phyloP scores from a whole-genome alignment of 139 green algal species.

The Micromonas commoda region DNA sequence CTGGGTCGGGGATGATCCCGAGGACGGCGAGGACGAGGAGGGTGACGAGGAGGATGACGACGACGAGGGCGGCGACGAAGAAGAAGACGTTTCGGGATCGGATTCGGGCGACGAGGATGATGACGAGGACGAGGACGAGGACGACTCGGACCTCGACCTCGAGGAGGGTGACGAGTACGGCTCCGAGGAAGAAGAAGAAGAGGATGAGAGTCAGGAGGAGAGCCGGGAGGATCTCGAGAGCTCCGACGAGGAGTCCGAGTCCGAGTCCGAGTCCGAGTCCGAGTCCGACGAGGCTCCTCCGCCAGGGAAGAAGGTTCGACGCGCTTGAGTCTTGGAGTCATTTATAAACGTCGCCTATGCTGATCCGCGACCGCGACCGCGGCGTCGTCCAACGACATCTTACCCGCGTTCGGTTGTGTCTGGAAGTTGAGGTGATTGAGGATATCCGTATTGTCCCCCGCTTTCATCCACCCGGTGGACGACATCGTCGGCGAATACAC shows the following conservation, averaged over 20 bases:
- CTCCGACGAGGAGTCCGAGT: neutral
- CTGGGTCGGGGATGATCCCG: neutral
- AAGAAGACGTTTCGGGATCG: too few species aligned
- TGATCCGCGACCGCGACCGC: too few species aligned
- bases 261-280: neutral
- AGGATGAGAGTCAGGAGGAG: neutral
- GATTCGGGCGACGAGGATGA: neutral
- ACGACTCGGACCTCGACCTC: neutral
- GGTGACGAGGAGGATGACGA: neutral
- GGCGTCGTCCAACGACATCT: too few species aligned
- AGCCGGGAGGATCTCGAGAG: neutral
- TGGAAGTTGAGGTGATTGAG: neutral
- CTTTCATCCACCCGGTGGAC: neutral
- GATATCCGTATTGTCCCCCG: neutral
- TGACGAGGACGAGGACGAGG: neutral
- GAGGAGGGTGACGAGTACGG: neutral
- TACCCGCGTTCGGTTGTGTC: too few species aligned
- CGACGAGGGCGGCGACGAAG: neutral
- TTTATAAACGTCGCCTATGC: neutral
- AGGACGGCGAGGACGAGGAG: neutral
- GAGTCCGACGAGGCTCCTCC: neutral
- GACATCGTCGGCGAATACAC: neutral
- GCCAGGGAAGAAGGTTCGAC: neutral
- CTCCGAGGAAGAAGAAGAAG: neutral
- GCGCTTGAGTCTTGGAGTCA: neutral